Evolutionary conservation across 768 basidiomycete genomes (phyloP).

Genomic region (Xanthoconium stramineum): DNA sequence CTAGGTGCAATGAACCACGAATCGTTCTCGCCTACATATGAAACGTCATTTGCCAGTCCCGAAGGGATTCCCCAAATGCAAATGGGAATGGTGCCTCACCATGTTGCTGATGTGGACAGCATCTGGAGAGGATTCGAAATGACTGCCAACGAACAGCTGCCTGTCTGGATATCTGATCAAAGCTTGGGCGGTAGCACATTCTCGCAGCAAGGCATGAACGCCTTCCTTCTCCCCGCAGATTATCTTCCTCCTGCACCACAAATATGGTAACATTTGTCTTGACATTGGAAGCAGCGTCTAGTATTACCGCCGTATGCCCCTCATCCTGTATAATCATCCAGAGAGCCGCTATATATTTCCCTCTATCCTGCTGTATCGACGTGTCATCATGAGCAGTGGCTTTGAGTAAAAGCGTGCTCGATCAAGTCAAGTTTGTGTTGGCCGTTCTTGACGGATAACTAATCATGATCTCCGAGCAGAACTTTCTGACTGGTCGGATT

Average conservation of each 20-base stretch:
- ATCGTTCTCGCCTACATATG: conserved; percentile 57
- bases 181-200: conserved; percentile 73
- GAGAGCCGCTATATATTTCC: conserved; percentile 17
- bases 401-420: background rate
- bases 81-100: conserved; percentile 26
- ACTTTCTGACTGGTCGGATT: conserved; percentile 13
- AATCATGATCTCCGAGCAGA: conserved; percentile 4
- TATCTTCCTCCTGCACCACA: conserved; percentile 69
- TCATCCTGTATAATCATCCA: conserved; percentile 21
- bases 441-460: background rate
- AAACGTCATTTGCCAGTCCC: conserved; percentile 36
- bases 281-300: conserved; percentile 7
- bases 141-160: conserved; percentile 70
- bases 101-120: conserved; percentile 46
- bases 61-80: conserved; percentile 33
- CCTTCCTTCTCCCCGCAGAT: conserved; percentile 74
- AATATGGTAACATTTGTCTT: conserved; percentile 56
- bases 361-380: conserved; percentile 7
- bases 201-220: conserved; percentile 80
- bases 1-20: conserved; percentile 40
- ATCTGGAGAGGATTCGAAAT: conserved; percentile 77
- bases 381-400: conserved; percentile 3
- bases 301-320: conserved; percentile 22
- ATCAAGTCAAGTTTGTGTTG: conserved; percentile 5
- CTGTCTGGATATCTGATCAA: conserved; percentile 85